A percentile compares a stretch with the other conserved stretches of the same genome.
These are phyloP conservation scores for Russula sp. DNA, from an alignment of 768 basidiomycete species.

Conservation along the genomic window DNA sequence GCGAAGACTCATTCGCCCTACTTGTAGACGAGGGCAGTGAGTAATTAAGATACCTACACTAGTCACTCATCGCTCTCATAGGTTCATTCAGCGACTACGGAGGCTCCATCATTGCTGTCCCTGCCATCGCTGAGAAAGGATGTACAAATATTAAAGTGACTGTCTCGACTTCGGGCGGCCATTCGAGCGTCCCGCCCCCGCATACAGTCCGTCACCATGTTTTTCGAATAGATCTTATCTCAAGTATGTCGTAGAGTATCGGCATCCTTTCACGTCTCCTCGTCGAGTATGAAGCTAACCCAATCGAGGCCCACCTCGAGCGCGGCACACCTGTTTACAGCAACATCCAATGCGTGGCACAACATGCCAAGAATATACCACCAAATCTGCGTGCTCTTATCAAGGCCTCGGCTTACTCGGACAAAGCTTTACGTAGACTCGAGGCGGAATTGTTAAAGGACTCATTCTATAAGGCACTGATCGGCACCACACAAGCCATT, in stretches of 20 bases:
- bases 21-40: constrained; percentile 68
- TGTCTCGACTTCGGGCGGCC: constrained; percentile 66
- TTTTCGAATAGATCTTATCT: not conserved
- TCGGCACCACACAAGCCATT: constrained; percentile 28
- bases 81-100: constrained; percentile 45
- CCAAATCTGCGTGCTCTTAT: constrained; percentile 26
- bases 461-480: constrained; percentile 25
- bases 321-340: constrained; percentile 30
- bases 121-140: constrained; percentile 61
- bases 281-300: constrained; percentile 16
- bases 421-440: constrained; percentile 29
- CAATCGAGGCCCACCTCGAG: constrained; percentile 23
- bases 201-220: constrained; percentile 51
- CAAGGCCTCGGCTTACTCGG: constrained; percentile 23
- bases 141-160: constrained; percentile 53
- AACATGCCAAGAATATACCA: constrained; percentile 35
- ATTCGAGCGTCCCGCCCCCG: constrained; percentile 76
- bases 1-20: no score
- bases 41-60: constrained; percentile 10
- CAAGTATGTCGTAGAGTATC: constrained; percentile 35
- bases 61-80: constrained; percentile 17
- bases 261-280: constrained; percentile 55
- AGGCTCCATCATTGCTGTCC: constrained; percentile 28
- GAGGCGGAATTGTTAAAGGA: constrained; percentile 29
- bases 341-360: constrained; percentile 37